Percentiles rank a stretch among this genome's conserved stretches.
Conservation (phyloP, 2,329 filamentous ascomycete genomes). For the Raffaelea deltoideospora region DNA sequence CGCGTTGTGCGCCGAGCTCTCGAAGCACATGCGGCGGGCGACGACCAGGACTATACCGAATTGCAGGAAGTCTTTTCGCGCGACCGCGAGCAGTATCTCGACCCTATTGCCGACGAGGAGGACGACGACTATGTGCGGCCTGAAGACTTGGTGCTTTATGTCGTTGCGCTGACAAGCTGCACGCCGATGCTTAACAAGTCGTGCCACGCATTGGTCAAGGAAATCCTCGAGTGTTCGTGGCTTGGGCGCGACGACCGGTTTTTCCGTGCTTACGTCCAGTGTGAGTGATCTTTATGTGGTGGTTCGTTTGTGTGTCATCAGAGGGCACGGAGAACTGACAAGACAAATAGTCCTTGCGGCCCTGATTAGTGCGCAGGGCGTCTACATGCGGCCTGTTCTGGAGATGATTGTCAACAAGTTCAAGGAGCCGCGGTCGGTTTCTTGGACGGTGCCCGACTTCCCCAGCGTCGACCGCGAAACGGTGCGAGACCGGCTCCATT, state of each 20-base stretch:
- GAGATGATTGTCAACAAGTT: constrained; percentile 68
- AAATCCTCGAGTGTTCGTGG: constrained; percentile 48
- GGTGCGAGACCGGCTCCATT: constrained; percentile 62
- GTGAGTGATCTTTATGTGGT: constrained; percentile 4
- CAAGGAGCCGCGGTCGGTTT: constrained; percentile 30
- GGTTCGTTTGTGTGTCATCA: too few relatives aligned
- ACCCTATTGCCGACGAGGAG: constrained; percentile 27
- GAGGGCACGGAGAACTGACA: neutral
- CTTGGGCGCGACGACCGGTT: constrained; percentile 50
- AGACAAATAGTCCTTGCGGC: constrained; percentile 41
- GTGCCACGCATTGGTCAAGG: constrained; percentile 42
- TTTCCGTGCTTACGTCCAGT: constrained; percentile 39
- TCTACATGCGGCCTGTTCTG: constrained; percentile 29
- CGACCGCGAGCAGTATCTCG: constrained; percentile 25
- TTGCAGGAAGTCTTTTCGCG: constrained; percentile 27
- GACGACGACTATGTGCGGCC: constrained; percentile 32
- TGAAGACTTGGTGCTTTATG: constrained; percentile 43
- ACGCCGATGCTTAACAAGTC: constrained; percentile 43
- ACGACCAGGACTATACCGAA: constrained; percentile 12
- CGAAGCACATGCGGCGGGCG: constrained; percentile 39
- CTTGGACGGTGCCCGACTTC: constrained; percentile 35
- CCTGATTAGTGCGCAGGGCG: constrained; percentile 69
- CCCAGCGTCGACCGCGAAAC: constrained; percentile 44
- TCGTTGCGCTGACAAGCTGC: constrained; percentile 47
- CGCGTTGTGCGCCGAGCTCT: constrained; percentile 38